Evolutionary conservation across 352 stramenopile species (phyloP).

Genomic region (Lagenidium giganteum): DNA sequence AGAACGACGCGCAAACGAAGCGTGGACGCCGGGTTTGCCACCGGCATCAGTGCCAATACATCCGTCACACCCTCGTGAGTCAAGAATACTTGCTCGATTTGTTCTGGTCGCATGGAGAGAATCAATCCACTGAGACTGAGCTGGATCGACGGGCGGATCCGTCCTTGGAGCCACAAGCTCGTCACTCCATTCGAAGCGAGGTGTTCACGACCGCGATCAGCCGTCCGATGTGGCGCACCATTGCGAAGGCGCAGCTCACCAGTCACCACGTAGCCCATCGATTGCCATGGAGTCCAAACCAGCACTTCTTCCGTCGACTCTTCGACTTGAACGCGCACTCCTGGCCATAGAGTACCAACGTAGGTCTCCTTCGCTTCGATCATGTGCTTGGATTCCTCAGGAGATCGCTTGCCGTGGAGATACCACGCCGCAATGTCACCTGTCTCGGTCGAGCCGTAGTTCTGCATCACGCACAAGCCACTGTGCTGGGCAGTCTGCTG

Average conservation of each 20-base stretch:
- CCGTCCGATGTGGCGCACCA: constrained; percentile 38
- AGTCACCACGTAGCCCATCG: constrained; percentile 62
- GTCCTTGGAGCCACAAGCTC: constrained; percentile 63
- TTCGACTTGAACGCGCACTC: constrained; percentile 41
- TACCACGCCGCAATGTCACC: constrained; percentile 73
- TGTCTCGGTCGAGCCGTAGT: constrained; percentile 85
- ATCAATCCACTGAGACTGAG: constrained; percentile 9
- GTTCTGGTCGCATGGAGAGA: not conserved
- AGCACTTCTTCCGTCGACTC: constrained; percentile 55
- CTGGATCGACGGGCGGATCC: constrained; percentile 37
- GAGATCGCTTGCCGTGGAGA: constrained; percentile 37
- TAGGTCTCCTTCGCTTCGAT: constrained; percentile 32
- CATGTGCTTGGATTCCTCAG: constrained; percentile 35
- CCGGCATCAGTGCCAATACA: constrained; percentile 20
- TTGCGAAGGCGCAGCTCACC: constrained; percentile 37
- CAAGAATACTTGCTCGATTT: constrained; percentile 13
- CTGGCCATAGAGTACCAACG: constrained; percentile 67
- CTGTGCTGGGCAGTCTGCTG: constrained; percentile 41
- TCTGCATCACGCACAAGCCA: constrained; percentile 74
- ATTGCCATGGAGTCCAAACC: constrained; percentile 80
- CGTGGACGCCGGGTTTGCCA: constrained; percentile 2
- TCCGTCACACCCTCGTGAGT: constrained; percentile 11
- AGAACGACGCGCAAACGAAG: constrained; percentile 12
- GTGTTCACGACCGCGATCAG: constrained; percentile 38
- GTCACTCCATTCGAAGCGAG: constrained; percentile 13